Evolutionary conservation across 2,329 filamentous ascomycete genomes (phyloP).

Genomic region (Trichoderma hamatum): DNA sequence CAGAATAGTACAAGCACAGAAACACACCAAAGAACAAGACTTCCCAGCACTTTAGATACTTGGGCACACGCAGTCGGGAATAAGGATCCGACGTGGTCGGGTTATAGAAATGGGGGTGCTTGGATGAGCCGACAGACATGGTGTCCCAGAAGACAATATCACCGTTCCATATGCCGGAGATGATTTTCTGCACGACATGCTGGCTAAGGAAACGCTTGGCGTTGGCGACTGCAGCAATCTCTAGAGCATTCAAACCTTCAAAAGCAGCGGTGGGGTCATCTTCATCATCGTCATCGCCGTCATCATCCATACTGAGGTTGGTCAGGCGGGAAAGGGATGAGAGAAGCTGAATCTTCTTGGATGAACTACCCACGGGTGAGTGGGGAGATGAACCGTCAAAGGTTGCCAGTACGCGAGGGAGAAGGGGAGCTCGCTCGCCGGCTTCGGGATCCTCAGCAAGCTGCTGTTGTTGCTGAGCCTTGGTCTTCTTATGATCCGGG

Average conservation of each 20-base stretch:
- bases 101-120: conserved; percentile 78
- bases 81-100: conserved; percentile 68
- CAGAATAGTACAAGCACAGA: conserved; percentile 81
- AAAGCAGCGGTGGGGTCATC: conserved; percentile 72
- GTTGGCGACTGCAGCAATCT: conserved; percentile 79
- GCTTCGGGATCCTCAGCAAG: conserved; percentile 43
- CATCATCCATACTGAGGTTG: conserved; percentile 40
- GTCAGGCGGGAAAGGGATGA: conserved; percentile 60
- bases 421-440: conserved; percentile 53
- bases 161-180: conserved; percentile 83
- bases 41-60: conserved; percentile 84
- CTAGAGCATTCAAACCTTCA: conserved; percentile 79
- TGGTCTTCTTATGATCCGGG: conserved; percentile 46
- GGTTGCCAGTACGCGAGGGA: conserved; percentile 42
- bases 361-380: conserved; percentile 43
- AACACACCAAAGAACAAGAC: conserved; percentile 79
- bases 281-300: conserved; percentile 50
- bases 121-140: conserved; percentile 71
- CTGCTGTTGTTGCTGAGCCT: conserved; percentile 18
- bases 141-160: conserved; percentile 86
- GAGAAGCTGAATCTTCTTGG: conserved; percentile 53
- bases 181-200: conserved; percentile 77
- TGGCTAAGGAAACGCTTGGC: conserved; percentile 86
- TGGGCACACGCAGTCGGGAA: conserved; percentile 74
- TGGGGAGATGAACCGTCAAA: conserved; percentile 30